Percentiles rank a stretch among this genome's conserved stretches.
These are phyloP conservation scores for Quercus lobata DNA, from an alignment of 331 rosid species.

Conservation along the genomic window DNA sequence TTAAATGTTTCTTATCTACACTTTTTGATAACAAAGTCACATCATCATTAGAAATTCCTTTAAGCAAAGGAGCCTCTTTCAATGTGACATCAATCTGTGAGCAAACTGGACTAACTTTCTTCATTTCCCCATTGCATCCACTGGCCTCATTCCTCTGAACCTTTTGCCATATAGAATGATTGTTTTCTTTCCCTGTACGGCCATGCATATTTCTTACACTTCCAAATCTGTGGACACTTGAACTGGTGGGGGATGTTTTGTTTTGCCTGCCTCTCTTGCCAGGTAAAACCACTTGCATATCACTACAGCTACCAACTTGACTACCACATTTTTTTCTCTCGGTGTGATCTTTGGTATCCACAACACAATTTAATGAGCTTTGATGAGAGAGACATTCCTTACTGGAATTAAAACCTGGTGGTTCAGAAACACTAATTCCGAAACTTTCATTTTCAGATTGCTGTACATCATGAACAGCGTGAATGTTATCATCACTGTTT, in stretches of 20 bases:
- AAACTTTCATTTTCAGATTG: constrained; percentile 28
- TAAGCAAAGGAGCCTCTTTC: constrained; percentile 38
- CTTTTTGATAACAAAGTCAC: constrained; percentile 24
- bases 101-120: constrained; percentile 37
- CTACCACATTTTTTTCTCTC: constrained; percentile 32
- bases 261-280: constrained; percentile 54
- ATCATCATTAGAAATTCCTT: constrained; percentile 26
- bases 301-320: constrained; percentile 32
- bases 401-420: constrained; percentile 23
- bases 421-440: constrained; percentile 21
- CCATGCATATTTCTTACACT: constrained; percentile 33
- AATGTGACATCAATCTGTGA: constrained; percentile 24
- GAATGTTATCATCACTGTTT: constrained; percentile 32
- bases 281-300: constrained; percentile 6
- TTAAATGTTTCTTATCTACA: constrained; percentile 42
- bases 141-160: constrained; percentile 54
- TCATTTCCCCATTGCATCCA: constrained; percentile 36
- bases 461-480: constrained; percentile 25
- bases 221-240: constrained; percentile 41
- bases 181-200: constrained; percentile 61
- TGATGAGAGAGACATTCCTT: constrained; percentile 29
- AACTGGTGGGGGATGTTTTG: constrained; percentile 34
- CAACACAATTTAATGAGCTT: constrained; percentile 19
- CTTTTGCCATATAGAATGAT: constrained; percentile 80
- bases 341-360: constrained; percentile 24